Percentiles rank a stretch among this genome's conserved stretches.
Evolutionary conservation across 1,139 yeast genomes (phyloP).

Genomic region (Arxiozyma heterogenica): DNA sequence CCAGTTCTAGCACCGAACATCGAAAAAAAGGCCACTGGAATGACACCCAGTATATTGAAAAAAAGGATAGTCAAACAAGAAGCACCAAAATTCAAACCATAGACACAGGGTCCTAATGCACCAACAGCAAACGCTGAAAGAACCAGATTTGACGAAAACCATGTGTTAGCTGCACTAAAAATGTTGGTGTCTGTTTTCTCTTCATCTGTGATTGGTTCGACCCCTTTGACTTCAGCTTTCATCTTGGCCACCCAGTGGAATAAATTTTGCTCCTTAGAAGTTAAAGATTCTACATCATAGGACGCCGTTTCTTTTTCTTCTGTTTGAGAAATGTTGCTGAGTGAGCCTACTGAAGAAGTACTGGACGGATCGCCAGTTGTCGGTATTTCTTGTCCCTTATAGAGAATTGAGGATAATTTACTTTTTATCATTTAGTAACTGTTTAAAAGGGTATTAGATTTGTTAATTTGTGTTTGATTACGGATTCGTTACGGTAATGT

Average conservation of each 20-base stretch:
- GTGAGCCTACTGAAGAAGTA: background rate
- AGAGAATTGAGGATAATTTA: background rate
- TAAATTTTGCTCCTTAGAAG: background rate
- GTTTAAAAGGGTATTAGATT: background rate
- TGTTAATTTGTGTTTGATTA: too few species aligned
- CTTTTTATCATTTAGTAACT: background rate
- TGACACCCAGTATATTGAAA: constrained; percentile 62
- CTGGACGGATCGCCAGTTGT: background rate
- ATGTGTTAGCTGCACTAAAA: constrained; percentile 72
- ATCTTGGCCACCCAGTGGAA: constrained; percentile 6
- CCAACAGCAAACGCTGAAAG: constrained; percentile 81
- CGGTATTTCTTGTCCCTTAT: background rate
- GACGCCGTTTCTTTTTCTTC: background rate
- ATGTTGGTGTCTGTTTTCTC: constrained; percentile 46
- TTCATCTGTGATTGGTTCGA: constrained; percentile 40
- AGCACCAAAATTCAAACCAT: constrained; percentile 55
- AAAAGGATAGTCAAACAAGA: constrained; percentile 55
- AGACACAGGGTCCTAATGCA: constrained; percentile 54
- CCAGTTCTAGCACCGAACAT: constrained; percentile 81
- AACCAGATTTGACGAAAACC: constrained; percentile 88
- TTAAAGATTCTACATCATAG: background rate
- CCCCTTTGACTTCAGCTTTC: constrained; percentile 41
- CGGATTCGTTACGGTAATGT: background rate
- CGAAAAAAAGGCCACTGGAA: constrained; percentile 81
- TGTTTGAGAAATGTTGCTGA: background rate